Base-by-base conservation (phyloP, 192 early-diverging fungal species). In the Backusella mclennaniae region DNA sequence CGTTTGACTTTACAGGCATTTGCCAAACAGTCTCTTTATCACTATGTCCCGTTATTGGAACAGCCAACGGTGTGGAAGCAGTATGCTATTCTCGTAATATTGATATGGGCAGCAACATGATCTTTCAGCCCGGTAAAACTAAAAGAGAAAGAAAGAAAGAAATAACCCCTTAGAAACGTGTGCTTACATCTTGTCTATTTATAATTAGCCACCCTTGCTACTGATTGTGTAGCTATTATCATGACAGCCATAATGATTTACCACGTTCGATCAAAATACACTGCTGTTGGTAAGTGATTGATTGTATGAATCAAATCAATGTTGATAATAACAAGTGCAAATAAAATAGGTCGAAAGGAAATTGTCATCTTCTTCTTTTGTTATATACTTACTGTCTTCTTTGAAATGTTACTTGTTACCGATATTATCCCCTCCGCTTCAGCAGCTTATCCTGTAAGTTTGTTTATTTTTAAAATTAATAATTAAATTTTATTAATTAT, bases 161-260 rank as follows among this genome's bases (percentile, higher is more conserved):
- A 14, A 29, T 26, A 0, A 4, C 15, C 42, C 42, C 42, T 44
- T 44, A 44, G 5, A 44, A 17, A 44, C 15, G 15, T 17, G 15
- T 44, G 15, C 15, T 44, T 44, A 44, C 42, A 41, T 11, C 12
- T 14, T 35, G 17, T 33, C 9, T 35, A 9, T 67, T 35, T 67
- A 31, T 66, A 12, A 71, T 26, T 71, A 87, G 96, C 98, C 5
- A 95, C 96, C 36, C 85, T 99, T 39, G 94, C 98, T 59, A 95
- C 98, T 75, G 93, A 98, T 80, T 74, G 98, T 66, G 90, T 98
- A 69, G 93, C 97, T 21, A 82, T 99, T 76, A 78, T 95, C 77
- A 99, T 99, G 98, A 95, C 97, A 7, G 85, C 90, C 66, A 97
- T 97, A 82, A 99, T 99, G 98, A 98, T 99, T 81, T 94, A 93